Conservation (phyloP, 768 basidiomycete genomes). For the Boletus pseudo-olivaceus region DNA sequence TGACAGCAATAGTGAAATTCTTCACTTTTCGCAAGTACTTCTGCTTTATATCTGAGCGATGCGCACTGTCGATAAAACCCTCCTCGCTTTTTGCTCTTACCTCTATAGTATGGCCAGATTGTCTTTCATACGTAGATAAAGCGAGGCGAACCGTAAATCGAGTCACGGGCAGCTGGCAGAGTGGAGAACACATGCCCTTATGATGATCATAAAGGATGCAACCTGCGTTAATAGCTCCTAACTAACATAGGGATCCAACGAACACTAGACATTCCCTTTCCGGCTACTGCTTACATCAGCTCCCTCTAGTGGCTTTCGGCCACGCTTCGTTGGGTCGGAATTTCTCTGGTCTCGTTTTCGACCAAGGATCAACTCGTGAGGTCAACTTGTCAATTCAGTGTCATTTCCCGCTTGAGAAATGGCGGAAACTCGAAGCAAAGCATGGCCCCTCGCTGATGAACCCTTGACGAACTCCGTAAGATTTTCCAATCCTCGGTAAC, state of each 20-base stretch:
- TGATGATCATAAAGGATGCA: no score
- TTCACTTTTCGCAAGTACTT: no score
- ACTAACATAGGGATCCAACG: neutral
- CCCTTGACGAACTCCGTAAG: slow-evolving; percentile 85
- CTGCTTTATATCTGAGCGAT: no score
- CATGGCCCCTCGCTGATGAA: slow-evolving; percentile 85
- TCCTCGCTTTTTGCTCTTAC: no score
- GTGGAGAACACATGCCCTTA: neutral
- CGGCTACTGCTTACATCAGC: slow-evolving; percentile 17
- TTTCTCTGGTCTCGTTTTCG: slow-evolving; percentile 27
- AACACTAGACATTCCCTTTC: slow-evolving; percentile 5
- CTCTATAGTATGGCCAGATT: no score
- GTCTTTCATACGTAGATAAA: no score
- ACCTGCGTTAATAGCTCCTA: no score
- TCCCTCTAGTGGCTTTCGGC: neutral
- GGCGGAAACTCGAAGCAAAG: slow-evolving; percentile 71
- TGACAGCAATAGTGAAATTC: no score
- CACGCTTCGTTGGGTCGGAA: neutral
- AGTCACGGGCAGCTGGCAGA: neutral
- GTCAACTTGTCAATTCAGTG: slow-evolving; percentile 40
- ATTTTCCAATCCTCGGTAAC: slow-evolving; percentile 7
- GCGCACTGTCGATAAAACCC: no score
- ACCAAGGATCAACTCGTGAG: slow-evolving; percentile 92
- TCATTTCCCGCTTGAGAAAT: slow-evolving; percentile 35
- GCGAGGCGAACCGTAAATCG: neutral